Base-by-base conservation (phyloP, 228 moss, liverwort and hornwort species). In the Sphagnum magellanicum region DNA sequence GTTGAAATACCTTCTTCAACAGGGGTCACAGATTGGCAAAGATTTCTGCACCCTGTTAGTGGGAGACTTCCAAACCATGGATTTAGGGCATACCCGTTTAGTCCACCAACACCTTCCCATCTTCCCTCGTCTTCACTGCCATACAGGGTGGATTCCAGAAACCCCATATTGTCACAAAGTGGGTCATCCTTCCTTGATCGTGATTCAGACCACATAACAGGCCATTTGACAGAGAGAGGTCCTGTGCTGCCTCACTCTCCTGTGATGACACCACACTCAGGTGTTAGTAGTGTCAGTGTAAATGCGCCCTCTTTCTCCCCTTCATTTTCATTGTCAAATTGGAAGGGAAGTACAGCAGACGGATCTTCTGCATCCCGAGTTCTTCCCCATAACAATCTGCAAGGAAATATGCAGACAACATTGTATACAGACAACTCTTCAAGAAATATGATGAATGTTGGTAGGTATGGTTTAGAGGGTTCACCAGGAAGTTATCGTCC, bases 331-430 rank as follows among this genome's bases (percentile, higher is more conserved):
- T 79, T 79, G 6, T 70, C 72, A 6, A 80, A 74, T 53, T 84
- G 83, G 83, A 76, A 75, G 61, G 80, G 80, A 16, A 80, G 59
- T 70, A 61, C 50, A 13, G 63, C 52, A 47, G 69, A 74, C 49
- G 53, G 69, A 8, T 77, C 77, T 48, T 79, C 83, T 49, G 79
- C 83, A 15, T 84, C 83, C 4, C 79, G 80, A 68, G 80, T 77
- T 32, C 70, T 84, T 8, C 74, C 69, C 50, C 79, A 79, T 55
- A 75, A 75, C 61, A 74, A 72, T 50, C 68, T 60, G 16, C 51
- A 72, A n/a, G 83, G 77, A 61, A 79, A 83, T 48, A 32, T 66
- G 49, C 74, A 71, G 47, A 67, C 72, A 14, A 76, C 79, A 65
- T 74, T 73, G 5, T 74, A 32, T 50, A 16, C 70, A 50, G 68